Evolutionary conservation across 139 green algal genomes (phyloP), one percentile per base, ranked within the genome.

Genomic region (Picocystis salinarum): DNA sequence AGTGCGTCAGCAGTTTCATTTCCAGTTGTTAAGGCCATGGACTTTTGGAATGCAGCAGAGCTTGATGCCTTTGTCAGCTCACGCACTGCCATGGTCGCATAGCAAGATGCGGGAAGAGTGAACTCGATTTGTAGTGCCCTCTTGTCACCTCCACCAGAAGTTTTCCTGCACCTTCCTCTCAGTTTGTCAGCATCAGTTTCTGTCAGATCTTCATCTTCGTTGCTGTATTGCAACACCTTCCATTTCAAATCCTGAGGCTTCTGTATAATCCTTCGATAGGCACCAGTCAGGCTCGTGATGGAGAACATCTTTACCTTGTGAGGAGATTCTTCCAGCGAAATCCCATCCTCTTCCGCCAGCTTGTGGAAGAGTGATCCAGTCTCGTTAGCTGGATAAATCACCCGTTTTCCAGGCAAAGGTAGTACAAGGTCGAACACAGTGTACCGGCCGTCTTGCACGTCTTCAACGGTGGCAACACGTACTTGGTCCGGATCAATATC

Each of bases 1-100:
- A n/a, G n/a, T n/a, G n/a, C n/a, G n/a, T n/a, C n/a, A n/a, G n/a
- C n/a, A n/a, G n/a, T n/a, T n/a, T n/a, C n/a, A n/a, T n/a, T n/a
- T n/a, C n/a, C n/a, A n/a, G n/a, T n/a, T n/a, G n/a, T n/a, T n/a
- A n/a, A n/a, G n/a, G n/a, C n/a, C n/a, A n/a, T n/a, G n/a, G n/a
- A n/a, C n/a, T n/a, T n/a, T n/a, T n/a, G n/a, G n/a, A n/a, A n/a
- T n/a, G n/a, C n/a, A n/a, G n/a, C n/a, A n/a, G n/a, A n/a, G n/a
- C 46, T 52, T 50, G 10, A 29, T 19, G 9, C n/a, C 34, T 66
- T 66, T 13, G 49, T 36, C 23, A 66, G 51, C 25, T 66, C 57
- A 4, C 57, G 40, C 23, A 66, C 23, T 44, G 45, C 44, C 85
- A 95, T 95, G 19, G 85, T 95, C 13, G 85, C 85, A 42, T 95